Percentiles rank a stretch among this genome's conserved stretches.
These are phyloP conservation scores for Metschnikowia arizonensis DNA, from an alignment of 805 yeast genomes.

Conservation along the genomic window DNA sequence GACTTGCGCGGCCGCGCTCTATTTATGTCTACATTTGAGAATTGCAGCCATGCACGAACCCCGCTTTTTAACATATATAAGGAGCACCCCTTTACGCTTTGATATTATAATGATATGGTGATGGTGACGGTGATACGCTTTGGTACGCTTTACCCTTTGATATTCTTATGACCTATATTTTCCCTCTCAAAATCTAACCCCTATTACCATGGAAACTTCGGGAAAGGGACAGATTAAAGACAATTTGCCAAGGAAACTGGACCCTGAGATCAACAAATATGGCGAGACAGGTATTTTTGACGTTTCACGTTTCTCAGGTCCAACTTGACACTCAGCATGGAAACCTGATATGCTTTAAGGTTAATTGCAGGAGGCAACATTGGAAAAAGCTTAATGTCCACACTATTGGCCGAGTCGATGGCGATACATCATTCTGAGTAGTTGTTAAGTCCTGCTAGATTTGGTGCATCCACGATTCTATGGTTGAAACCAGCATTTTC, in stretches of 20 bases:
- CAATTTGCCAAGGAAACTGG: too few species aligned
- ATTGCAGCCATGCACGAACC: neutral
- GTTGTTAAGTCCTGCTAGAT: slow-evolving; percentile 87
- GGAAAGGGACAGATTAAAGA: too few species aligned
- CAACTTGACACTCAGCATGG: slow-evolving; percentile 79
- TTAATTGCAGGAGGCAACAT: slow-evolving; percentile 75
- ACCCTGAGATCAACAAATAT: too few species aligned
- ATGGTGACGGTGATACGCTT: too few species aligned
- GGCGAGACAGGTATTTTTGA: too few species aligned
- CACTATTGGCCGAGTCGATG: slow-evolving; percentile 80
- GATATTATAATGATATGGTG: too few species aligned
- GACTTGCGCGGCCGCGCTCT: neutral
- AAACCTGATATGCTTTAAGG: slow-evolving; percentile 80
- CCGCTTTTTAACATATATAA: neutral
- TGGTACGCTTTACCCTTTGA: neutral
- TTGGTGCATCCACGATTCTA: slow-evolving; percentile 79
- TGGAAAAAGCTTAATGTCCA: slow-evolving; percentile 93
- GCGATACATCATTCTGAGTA: slow-evolving; percentile 96
- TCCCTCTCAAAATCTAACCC: too few species aligned
- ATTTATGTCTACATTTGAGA: neutral
- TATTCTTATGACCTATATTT: too few species aligned
- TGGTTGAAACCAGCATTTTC: slow-evolving; percentile 36
- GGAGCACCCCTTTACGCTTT: neutral
- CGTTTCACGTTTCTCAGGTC: too few species aligned
- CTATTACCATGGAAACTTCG: too few species aligned